Evolutionary conservation across 495 filamentous ascomycete species (phyloP).

Genomic region (Amorphotheca resinae): DNA sequence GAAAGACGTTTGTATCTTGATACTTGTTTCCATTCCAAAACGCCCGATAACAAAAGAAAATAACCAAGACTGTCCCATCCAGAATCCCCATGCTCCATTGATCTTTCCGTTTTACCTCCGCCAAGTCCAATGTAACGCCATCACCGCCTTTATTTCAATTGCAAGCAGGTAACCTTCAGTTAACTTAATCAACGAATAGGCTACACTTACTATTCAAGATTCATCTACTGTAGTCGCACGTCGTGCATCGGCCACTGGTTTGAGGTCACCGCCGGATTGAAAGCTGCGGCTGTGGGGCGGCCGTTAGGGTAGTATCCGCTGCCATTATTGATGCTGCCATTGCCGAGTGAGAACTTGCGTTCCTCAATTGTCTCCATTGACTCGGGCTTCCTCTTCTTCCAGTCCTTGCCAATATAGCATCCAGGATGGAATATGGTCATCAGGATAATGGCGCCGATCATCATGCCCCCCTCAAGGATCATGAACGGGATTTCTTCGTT

Average conservation of each 20-base stretch:
- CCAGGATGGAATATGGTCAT: slow-evolving; percentile 33
- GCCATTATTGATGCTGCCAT: background rate
- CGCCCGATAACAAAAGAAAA: background rate
- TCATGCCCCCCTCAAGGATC: slow-evolving; percentile 44
- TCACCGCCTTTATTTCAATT: no score
- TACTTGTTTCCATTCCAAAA: background rate
- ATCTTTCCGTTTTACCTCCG: background rate
- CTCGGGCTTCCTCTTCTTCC: slow-evolving; percentile 9
- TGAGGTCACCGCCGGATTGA: background rate
- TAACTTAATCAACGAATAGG: background rate
- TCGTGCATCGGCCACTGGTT: background rate
- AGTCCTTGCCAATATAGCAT: slow-evolving; percentile 1
- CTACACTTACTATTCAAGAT: background rate
- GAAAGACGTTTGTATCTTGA: background rate
- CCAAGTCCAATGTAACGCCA: background rate
- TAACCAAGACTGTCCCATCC: background rate
- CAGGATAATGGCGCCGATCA: slow-evolving; percentile 31
- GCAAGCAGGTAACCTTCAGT: background rate
- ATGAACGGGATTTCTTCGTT: slow-evolving; percentile 42
- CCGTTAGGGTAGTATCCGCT: background rate
- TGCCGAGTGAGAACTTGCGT: background rate
- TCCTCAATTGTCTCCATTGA: background rate
- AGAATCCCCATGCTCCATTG: background rate
- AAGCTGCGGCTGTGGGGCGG: background rate
- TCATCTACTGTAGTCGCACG: background rate